phyloP scores from a whole-genome alignment of 1,284 basidiomycete genomes.

The Microbotryum scabiosae region DNA sequence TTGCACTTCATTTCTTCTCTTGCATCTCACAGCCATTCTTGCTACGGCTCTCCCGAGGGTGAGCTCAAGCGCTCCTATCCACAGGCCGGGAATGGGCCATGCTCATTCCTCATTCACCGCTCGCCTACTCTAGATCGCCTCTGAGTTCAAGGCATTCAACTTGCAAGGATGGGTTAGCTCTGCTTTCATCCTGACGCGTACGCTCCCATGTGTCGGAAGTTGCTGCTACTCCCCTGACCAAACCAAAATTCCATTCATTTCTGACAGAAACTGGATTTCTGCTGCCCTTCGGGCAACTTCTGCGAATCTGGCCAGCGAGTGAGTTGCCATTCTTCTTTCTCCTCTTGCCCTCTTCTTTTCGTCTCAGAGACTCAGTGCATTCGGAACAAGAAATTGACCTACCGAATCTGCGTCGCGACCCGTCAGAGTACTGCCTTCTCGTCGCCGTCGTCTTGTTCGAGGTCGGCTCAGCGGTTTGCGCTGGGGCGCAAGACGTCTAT shows the following conservation, averaged over 20 bases:
- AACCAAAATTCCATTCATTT: constrained; percentile 12
- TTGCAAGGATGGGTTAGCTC: constrained; percentile 43
- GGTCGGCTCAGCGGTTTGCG: constrained; percentile 48
- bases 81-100: background rate
- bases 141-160: constrained; percentile 44
- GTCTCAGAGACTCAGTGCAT: background rate
- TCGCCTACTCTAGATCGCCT: constrained; percentile 42
- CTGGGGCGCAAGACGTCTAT: constrained; percentile 43
- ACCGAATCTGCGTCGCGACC: background rate
- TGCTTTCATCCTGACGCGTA: constrained; percentile 43
- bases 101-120: background rate
- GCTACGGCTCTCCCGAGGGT: background rate
- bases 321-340: constrained; percentile 39
- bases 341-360: constrained; percentile 42
- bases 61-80: background rate
- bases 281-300: constrained; percentile 42
- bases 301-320: constrained; percentile 37
- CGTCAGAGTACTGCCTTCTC: constrained; percentile 36
- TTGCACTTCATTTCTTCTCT: background rate
- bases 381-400: background rate
- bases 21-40: background rate
- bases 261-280: constrained; percentile 40
- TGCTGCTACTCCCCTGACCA: background rate
- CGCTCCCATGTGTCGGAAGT: background rate
- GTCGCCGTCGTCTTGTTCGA: constrained; percentile 46